Percentiles rank a stretch among this genome's conserved stretches.
Evolutionary conservation across 768 basidiomycete species (phyloP).

Genomic region (Dioszegia crocea): DNA sequence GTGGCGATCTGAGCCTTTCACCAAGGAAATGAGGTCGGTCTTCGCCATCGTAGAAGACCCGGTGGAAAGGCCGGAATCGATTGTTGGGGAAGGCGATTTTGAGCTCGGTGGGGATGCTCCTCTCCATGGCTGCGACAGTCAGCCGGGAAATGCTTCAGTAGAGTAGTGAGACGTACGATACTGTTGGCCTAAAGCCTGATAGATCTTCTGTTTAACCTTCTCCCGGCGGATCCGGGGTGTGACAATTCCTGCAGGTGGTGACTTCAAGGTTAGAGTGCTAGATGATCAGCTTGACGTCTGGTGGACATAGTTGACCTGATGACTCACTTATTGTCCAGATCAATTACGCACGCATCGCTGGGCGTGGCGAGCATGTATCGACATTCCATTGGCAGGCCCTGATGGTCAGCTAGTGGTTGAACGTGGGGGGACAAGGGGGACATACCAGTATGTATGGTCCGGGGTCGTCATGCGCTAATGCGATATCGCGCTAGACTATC

Average conservation of each 20-base stretch:
- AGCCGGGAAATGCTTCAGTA: conserved; percentile 24
- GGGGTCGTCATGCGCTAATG: conserved; percentile 90
- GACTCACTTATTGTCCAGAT: conserved; percentile 63
- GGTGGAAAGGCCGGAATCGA: conserved; percentile 82
- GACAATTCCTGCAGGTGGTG: conserved; percentile 60
- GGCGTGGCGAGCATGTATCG: conserved; percentile 70
- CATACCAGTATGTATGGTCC: conserved; percentile 87
- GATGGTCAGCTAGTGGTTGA: background rate
- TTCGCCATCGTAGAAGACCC: conserved; percentile 71
- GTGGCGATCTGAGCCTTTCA: conserved; percentile 81
- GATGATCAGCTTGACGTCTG: background rate
- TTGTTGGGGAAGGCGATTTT: conserved; percentile 93
- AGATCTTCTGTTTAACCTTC: conserved; percentile 30
- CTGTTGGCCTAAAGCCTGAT: conserved; percentile 19
- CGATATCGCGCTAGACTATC: conserved; percentile 65
- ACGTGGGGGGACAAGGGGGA: background rate
- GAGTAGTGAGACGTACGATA: conserved; percentile 36
- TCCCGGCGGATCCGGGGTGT: conserved; percentile 43
- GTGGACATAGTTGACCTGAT: no score
- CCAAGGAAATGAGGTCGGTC: conserved; percentile 73
- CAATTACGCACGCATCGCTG: conserved; percentile 79
- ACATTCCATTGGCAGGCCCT: conserved; percentile 72
- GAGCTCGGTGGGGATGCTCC: conserved; percentile 63
- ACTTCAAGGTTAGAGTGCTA: conserved; percentile 72
- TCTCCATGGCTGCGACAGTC: conserved; percentile 25